Evolutionary conservation across 768 basidiomycete species (phyloP), one percentile per base, ranked within the genome.

Genomic region (Cystobasidium ongulense): DNA sequence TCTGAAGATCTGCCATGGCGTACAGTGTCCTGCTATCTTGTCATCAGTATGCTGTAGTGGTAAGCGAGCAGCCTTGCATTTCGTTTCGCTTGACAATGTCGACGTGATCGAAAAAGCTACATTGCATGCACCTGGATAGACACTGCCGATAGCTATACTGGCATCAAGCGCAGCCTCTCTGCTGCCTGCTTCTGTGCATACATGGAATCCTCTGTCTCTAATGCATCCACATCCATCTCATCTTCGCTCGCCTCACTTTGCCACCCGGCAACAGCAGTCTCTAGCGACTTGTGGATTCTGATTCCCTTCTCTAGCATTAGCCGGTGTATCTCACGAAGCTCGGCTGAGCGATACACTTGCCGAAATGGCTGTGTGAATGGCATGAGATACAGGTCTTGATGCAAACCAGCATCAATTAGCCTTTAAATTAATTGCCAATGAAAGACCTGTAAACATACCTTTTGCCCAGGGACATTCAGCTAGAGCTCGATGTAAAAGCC

Each of bases 271-370:
- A 77, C 77, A 76, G 79, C 80, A 0, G 73, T n/a, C 46, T 81
- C 82, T 46, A 81, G 74, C 0, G 80, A 77, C 35, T 79, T 57
- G 3, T 81, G 76, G 0, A 82, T 57, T 2, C 83, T 77, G 8
- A 83, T 73, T 0, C 81, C 81, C 36, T 82, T 80, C 74, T 82
- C 81, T 5, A 80, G 75, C 75, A 83, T 81, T 21, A 82, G 76
- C 41, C 81, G 78, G 25, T 81, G 75, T 75, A 82, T 80, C 43
- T 80, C 80, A 59, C 80, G 77, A 21, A 82, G 78, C 62, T 83
- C 83, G 29, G 75, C 76, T n/a, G 78, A 67, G 3, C 81, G 78
- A 73, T 81, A 83, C 41, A 76, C 75, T 0, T 80, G 66, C 18
- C 82, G 78, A 1, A 83, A 76, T 0, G 75, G 25, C 0, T 80